Percentiles rank a stretch among this genome's conserved stretches.
Conservation (phyloP, 148 eudicot species). For the Camellia lanceoleosa region DNA sequence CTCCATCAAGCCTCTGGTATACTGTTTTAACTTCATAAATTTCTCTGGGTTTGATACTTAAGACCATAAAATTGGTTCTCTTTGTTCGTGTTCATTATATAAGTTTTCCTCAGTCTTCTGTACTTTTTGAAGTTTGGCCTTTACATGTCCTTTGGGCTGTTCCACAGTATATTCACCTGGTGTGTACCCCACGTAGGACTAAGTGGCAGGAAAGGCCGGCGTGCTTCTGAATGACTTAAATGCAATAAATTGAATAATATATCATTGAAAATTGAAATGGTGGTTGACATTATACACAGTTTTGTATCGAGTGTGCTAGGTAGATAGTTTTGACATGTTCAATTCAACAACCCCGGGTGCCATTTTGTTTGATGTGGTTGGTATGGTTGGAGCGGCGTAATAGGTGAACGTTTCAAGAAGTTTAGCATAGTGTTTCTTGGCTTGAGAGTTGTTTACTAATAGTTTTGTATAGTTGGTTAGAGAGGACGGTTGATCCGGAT, state of each 20-base stretch:
- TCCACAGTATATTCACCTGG: background rate
- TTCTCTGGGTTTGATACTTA: background rate
- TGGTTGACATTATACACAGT: background rate
- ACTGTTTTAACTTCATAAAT: background rate
- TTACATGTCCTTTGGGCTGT: background rate
- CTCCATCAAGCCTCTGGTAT: conserved; percentile 83
- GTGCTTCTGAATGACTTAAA: background rate
- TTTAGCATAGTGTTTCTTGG: no score
- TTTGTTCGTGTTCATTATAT: background rate
- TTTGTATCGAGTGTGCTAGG: background rate
- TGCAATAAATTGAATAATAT: no score
- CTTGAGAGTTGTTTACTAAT: no score
- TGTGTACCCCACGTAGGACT: background rate
- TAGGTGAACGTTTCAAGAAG: no score
- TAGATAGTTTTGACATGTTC: background rate
- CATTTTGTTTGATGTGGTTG: no score
- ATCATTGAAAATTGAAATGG: background rate
- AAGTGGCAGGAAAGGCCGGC: background rate
- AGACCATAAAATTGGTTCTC: background rate
- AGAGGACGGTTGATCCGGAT: no score
- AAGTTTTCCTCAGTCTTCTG: background rate
- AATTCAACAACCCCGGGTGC: no score
- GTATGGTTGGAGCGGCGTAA: no score
- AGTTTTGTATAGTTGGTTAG: no score
- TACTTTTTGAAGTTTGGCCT: background rate